Percentiles rank a stretch among this genome's conserved stretches.
Conservation (phyloP, 495 filamentous ascomycete species). For the Antarctomyces pellizariae region DNA sequence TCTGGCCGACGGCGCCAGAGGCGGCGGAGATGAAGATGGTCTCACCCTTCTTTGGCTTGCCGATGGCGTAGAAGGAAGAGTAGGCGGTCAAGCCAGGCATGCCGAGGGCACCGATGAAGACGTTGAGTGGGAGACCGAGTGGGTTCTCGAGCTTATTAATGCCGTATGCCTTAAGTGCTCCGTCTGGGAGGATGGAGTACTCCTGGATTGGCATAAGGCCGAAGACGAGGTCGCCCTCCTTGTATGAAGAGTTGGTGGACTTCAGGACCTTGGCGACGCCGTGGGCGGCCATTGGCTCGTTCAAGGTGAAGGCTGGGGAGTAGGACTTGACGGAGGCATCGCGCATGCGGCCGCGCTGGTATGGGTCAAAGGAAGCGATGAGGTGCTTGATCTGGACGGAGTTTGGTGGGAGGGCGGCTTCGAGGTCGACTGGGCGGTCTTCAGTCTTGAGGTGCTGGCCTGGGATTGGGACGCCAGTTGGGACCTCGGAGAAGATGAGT, state of each 20-base stretch:
- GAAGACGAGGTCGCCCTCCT: constrained; percentile 41
- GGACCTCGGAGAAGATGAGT: constrained; percentile 54
- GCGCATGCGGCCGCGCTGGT: constrained; percentile 53
- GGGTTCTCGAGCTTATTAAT: constrained; percentile 31
- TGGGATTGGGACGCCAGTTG: constrained; percentile 38
- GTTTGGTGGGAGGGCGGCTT: constrained; percentile 36
- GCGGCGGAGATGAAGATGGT: constrained; percentile 72
- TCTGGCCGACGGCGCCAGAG: constrained; percentile 60
- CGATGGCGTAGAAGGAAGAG: constrained; percentile 59
- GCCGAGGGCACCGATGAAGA: constrained; percentile 52
- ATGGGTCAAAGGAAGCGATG: constrained; percentile 72
- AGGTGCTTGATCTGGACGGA: constrained; percentile 51
- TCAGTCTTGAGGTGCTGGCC: constrained; percentile 59
- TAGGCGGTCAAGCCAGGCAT: constrained; percentile 82
- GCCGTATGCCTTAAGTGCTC: constrained; percentile 10
- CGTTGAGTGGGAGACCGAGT: constrained; percentile 33
- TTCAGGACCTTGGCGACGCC: constrained; percentile 40
- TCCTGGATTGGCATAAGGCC: constrained; percentile 37
- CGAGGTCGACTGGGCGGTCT: constrained; percentile 36
- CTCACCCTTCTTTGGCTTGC: constrained; percentile 67
- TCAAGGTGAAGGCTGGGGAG: constrained; percentile 28
- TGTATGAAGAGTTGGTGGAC: constrained; percentile 34
- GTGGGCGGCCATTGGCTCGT: constrained; percentile 31
- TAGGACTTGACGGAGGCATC: constrained; percentile 32
- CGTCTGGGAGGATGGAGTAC: constrained; percentile 24